Conservation (phyloP, 2,329 filamentous ascomycete genomes). For the Arthrobotrys sphaeroides region DNA sequence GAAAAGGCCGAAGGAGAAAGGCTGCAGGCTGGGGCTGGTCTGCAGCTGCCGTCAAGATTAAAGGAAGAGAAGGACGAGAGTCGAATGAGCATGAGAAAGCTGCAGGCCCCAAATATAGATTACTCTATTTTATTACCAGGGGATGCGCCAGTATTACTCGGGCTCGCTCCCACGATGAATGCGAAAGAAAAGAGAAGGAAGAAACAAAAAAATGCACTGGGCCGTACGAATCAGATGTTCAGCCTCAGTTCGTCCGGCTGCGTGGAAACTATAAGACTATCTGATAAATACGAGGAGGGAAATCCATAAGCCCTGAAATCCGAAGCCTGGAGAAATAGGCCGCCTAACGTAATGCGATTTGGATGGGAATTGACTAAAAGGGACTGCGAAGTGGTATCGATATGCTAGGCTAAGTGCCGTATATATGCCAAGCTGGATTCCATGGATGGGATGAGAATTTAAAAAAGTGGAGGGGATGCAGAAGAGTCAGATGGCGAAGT, state of each 20-base stretch:
- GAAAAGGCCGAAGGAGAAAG: no score
- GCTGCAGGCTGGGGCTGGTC: conserved; percentile 16
- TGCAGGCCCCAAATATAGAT: conserved; percentile 48
- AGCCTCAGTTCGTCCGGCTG: conserved; percentile 17
- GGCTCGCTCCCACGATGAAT: background rate
- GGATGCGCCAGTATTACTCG: background rate
- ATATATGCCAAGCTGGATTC: background rate
- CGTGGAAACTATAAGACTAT: background rate
- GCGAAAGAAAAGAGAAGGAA: no score
- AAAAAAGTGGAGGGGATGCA: background rate
- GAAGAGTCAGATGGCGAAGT: conserved; percentile 11
- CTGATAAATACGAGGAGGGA: conserved; percentile 4
- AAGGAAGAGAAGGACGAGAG: background rate
- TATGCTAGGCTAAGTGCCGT: background rate
- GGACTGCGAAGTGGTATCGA: background rate
- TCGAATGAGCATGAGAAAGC: background rate
- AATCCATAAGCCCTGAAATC: conserved; percentile 36
- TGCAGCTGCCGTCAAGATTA: background rate
- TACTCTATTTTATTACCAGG: conserved; percentile 2
- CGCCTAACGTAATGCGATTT: conserved; percentile 33
- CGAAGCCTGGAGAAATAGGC: background rate
- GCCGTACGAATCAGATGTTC: conserved; percentile 16
- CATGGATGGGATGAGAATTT: no score
- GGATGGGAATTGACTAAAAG: background rate
- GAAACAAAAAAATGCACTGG: no score